Conservation (phyloP, 164 flowering plant genomes). For the Magnolia kwangsiensis region DNA sequence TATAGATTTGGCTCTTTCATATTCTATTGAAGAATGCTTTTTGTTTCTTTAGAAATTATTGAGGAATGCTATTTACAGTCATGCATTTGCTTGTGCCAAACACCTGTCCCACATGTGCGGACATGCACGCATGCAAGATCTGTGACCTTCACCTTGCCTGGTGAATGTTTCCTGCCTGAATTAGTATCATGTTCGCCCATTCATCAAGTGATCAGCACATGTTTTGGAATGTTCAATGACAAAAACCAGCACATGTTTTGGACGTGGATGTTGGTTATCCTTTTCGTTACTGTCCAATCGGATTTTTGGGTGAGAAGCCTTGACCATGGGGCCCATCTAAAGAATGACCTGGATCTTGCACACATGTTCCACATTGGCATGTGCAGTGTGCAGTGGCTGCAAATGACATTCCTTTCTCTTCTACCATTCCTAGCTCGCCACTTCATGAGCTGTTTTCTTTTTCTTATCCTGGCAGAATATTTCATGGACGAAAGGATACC, state of each 20-base stretch:
- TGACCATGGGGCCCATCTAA: background rate
- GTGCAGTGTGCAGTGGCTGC: background rate
- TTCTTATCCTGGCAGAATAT: background rate
- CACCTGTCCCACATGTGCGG: background rate
- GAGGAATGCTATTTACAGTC: background rate
- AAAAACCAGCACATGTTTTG: too few relatives aligned
- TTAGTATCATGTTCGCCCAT: too few relatives aligned
- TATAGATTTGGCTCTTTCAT: background rate
- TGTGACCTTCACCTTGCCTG: background rate
- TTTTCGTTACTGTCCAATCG: too few relatives aligned
- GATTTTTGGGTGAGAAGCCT: background rate
- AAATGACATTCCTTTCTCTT: background rate
- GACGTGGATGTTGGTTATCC: too few relatives aligned
- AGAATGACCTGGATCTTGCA: background rate
- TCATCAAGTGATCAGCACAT: too few relatives aligned
- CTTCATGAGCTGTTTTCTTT: background rate
- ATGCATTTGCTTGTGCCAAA: background rate
- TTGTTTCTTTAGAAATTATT: background rate
- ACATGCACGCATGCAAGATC: background rate
- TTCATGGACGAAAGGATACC: background rate
- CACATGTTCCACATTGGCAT: background rate
- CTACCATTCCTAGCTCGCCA: background rate
- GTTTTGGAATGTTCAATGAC: too few relatives aligned
- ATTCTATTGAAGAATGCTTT: background rate
- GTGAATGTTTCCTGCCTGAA: too few relatives aligned